Evolutionary conservation across 495 filamentous ascomycete genomes (phyloP), one percentile per base, ranked within the genome.

Genomic region (Penicillium macrosclerotiorum): DNA sequence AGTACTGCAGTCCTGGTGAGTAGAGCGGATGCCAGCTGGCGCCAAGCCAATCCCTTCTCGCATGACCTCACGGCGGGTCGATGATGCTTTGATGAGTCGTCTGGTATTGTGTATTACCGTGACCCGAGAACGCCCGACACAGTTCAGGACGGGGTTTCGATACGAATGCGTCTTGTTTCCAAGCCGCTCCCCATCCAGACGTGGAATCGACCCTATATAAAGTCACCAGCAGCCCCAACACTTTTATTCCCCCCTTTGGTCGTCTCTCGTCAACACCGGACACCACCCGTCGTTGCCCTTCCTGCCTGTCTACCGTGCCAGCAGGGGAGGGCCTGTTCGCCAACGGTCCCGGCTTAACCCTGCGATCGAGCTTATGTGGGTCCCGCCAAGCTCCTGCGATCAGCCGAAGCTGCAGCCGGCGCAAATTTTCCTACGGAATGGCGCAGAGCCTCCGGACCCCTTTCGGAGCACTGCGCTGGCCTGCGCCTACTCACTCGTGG

Each of bases 281-380:
- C n/a, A n/a, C n/a, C n/a, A n/a, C n/a, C n/a, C n/a, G n/a, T n/a
- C n/a, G n/a, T n/a, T n/a, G n/a, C n/a, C n/a, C n/a, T n/a, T n/a
- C n/a, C n/a, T n/a, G n/a, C n/a, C n/a, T n/a, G n/a, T n/a, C n/a
- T n/a, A n/a, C n/a, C n/a, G n/a, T n/a, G n/a, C n/a, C n/a, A n/a
- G n/a, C n/a, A n/a, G n/a, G n/a, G n/a, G n/a, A 52, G 49, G 43
- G 37, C 24, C 36, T 17, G 45, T 38, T 41, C 29, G 45, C 37
- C 31, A 50, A 54, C 54, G 54, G 41, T 37, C 25, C 38, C 54
- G 46, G 49, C 52, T 49, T 32, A 30, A 51, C 51, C 51, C 52
- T 47, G 41, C 20, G 39, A 52, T 49, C 36, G 47, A 62, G 59
- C 59, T 62, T 52, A 41, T 62, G 59, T 60, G 56, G 59, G 59